A percentile compares a stretch with the other conserved stretches of the same genome.
Conservation (phyloP, 106 monocot genomes). For the Narthecium ossifragum region DNA sequence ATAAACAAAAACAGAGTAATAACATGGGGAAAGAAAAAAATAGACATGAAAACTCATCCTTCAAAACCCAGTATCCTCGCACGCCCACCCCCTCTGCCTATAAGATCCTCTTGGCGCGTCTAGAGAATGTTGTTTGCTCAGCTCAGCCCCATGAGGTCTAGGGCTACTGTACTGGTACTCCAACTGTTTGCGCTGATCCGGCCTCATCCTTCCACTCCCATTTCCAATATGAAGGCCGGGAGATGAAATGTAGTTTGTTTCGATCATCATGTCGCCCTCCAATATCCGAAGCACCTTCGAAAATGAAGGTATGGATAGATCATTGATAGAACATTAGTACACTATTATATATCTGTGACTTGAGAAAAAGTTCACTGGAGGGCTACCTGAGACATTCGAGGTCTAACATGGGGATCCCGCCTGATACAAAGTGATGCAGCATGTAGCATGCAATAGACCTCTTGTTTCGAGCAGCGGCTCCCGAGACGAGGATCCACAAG, state of each 20-base stretch:
- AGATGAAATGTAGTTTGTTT: conserved; percentile 9
- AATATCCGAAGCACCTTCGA: conserved; percentile 26
- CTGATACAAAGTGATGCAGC: conserved; percentile 34
- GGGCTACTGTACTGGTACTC: background rate
- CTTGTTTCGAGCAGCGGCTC: conserved; percentile 16
- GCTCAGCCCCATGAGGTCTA: background rate
- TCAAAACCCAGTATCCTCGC: background rate
- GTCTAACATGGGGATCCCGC: conserved; percentile 28
- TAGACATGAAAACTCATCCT: background rate
- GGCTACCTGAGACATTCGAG: conserved; percentile 40
- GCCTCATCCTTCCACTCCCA: conserved; percentile 5
- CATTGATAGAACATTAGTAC: background rate
- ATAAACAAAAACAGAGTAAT: background rate
- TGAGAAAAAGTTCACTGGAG: background rate
- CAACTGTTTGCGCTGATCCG: background rate
- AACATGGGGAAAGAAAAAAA: background rate
- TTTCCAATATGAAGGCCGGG: background rate
- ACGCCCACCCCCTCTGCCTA: background rate
- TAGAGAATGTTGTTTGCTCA: background rate
- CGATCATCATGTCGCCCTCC: conserved; percentile 21
- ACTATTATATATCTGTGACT: background rate
- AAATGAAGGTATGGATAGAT: background rate
- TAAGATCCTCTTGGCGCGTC: background rate
- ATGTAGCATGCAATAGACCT: conserved; percentile 28
- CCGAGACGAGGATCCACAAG: conserved; percentile 26